Base-by-base conservation (phyloP, 2,329 filamentous ascomycete species). In the Diplodia seriata region DNA sequence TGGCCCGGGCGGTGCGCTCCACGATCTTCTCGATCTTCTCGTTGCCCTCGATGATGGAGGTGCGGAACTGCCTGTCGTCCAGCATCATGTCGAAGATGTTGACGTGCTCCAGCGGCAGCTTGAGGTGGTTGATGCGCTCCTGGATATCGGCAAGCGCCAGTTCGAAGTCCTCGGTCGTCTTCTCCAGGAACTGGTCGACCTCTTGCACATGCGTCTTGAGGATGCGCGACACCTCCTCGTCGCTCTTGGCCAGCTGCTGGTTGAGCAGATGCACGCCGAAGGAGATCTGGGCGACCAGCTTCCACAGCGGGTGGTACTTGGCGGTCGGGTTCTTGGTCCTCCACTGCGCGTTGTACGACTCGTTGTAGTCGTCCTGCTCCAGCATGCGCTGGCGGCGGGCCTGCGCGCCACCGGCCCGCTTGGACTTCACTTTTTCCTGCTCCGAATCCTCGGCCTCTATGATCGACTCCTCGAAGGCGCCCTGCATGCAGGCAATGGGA, bases 131-230 rank as follows among this genome's bases (percentile, higher is more conserved):
- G 70, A 96, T 89, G 29, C 94, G 89, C 70, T 92, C 91, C 67
- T 87, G 86, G 70, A 98, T 89, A 76, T 98, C 95, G 69, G 88
- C 84, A 54, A 89, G 86, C 4, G 93, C 92, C 64, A 93, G 83
- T 55, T 91, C 86, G 63, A 97, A 89, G 76, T 97, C 94, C 73
- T 97, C 93, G 53, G 92, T 87, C 0, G 92, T 91, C 20, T 91
- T 88, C 77, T 97, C 92, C 40, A 98, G 83, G 74, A 97, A 97
- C 73, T 91, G 90, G 78, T 98, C 95, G 36, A 98, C 88, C 78
- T 98, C 94, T 75, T 97, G 92, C 69, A 98, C 95, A 78, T 98
- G 94, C 15, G 88, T 89, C 75, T 97, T 93, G 67, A 98, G 84
- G 65, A 98, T 98, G 71, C 86, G 89, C 70, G 97, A 90, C 14